Conservation (phyloP, 345 rosid genomes). For the Alliaria petiolata region DNA sequence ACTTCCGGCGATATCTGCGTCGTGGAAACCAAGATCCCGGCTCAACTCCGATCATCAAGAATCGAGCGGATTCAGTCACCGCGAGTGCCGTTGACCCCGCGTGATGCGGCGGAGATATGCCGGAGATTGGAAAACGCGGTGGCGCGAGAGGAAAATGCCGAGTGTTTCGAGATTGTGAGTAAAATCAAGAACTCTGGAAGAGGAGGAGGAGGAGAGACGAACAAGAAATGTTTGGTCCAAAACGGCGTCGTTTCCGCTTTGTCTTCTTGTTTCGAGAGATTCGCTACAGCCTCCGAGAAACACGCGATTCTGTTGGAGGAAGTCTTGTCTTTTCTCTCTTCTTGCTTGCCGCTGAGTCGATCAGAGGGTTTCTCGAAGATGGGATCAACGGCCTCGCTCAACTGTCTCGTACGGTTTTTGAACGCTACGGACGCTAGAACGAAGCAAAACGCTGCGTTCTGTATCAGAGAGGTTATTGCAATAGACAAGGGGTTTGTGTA, state of each 20-base stretch:
- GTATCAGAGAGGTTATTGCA: conserved; percentile 43
- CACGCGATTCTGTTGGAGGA: conserved; percentile 45
- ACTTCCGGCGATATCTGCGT: conserved; percentile 27
- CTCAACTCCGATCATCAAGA: conserved; percentile 55
- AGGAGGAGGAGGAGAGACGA: conserved; percentile 61
- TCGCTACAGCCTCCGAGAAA: conserved; percentile 36
- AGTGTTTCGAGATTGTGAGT: conserved; percentile 21
- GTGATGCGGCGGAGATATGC: conserved; percentile 21
- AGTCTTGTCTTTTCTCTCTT: conserved; percentile 45
- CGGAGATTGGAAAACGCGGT: conserved; percentile 11
- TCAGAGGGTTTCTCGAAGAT: conserved; percentile 36
- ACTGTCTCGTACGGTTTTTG: conserved; percentile 44
- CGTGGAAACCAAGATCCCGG: conserved; percentile 44
- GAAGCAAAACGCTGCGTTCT: conserved; percentile 56
- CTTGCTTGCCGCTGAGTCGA: conserved; percentile 44
- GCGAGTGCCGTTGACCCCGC: conserved; percentile 38
- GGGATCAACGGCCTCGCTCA: conserved; percentile 49
- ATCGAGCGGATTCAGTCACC: conserved; percentile 76
- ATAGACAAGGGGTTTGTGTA: conserved; percentile 33
- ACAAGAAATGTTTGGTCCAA: conserved; percentile 44
- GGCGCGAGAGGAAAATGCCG: conserved; percentile 10
- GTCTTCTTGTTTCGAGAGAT: conserved; percentile 42
- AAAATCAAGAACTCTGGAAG: conserved; percentile 48
- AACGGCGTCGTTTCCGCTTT: conserved; percentile 40
- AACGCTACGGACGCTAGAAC: conserved; percentile 42